phyloP scores from a whole-genome alignment of 1,284 basidiomycete genomes.

The Sporisorium iseilematis-ciliati region DNA sequence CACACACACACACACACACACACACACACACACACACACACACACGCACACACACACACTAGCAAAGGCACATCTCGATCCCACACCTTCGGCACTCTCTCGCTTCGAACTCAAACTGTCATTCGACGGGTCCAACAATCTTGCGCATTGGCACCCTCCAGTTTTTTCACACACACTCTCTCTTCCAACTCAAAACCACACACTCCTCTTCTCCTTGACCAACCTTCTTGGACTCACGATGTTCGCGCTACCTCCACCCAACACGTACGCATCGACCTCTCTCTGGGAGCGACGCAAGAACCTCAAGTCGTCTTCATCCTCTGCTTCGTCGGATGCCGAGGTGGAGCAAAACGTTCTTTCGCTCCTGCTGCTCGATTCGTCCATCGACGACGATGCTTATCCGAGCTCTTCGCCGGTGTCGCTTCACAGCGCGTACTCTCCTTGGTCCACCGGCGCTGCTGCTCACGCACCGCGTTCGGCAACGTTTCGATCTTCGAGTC shows the following conservation, averaged over 20 bases:
- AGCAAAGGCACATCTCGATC: background rate
- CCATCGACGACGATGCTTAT: conserved; percentile 27
- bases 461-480: background rate
- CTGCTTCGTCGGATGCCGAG: no score
- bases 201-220: no score
- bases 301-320: conserved; percentile 21
- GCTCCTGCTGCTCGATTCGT: conserved; percentile 35
- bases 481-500: background rate
- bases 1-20: no score
- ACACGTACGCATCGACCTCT: conserved; percentile 13
- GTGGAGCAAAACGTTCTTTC: conserved; percentile 46
- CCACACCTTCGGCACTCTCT: no score
- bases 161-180: background rate
- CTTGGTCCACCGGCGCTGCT: conserved; percentile 10
- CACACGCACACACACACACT: no score
- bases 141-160: conserved; percentile 13
- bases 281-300: conserved; percentile 45
- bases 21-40: no score
- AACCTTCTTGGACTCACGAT: conserved; percentile 11
- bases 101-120: background rate
- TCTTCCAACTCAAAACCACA: background rate
- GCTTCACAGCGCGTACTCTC: conserved; percentile 7
- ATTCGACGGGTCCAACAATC: conserved; percentile 8
- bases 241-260: conserved; percentile 11
- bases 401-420: conserved; percentile 10